These are phyloP conservation scores for Coprinopsis cinerea DNA, from an alignment of 768 basidiomycete genomes.

Conservation along the genomic window DNA sequence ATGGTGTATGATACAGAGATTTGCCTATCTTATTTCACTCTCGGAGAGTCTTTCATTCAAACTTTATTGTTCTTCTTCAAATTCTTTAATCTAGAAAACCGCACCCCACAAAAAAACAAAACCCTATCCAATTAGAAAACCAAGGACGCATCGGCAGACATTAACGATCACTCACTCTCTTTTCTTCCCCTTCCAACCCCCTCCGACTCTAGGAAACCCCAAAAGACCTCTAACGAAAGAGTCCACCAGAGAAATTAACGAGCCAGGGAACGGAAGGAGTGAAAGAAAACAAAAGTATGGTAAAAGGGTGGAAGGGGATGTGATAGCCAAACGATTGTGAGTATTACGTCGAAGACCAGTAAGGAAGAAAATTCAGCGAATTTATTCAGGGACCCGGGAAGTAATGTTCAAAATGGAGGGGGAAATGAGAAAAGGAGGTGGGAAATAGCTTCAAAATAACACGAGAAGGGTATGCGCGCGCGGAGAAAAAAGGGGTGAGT, in stretches of 20 bases:
- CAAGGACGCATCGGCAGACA: neutral
- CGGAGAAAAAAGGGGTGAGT: neutral
- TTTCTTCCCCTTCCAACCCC: neutral
- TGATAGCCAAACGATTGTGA: neutral
- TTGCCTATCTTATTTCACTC: constrained; percentile 1
- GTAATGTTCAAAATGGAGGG: neutral
- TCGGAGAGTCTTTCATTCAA: no score
- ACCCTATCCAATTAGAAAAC: no score
- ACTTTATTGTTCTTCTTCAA: neutral
- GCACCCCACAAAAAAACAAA: neutral
- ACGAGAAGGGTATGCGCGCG: neutral
- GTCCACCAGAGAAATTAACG: neutral
- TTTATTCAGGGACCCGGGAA: neutral
- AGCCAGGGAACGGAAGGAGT: constrained; percentile 1
- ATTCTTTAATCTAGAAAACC: neutral
- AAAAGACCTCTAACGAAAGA: neutral
- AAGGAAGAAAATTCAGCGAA: neutral
- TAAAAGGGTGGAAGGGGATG: no score
- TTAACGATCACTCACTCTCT: neutral
- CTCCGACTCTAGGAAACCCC: constrained; percentile 1
- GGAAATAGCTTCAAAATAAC: neutral
- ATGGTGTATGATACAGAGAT: neutral
- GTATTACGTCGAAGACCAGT: neutral
- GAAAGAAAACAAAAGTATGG: constrained; percentile 1
- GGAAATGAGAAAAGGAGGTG: neutral